A percentile compares a stretch with the other conserved stretches of the same genome.
These are phyloP conservation scores for Plasmodium blacklocki DNA, from an alignment of 169 alveolate species.

Conservation along the genomic window DNA sequence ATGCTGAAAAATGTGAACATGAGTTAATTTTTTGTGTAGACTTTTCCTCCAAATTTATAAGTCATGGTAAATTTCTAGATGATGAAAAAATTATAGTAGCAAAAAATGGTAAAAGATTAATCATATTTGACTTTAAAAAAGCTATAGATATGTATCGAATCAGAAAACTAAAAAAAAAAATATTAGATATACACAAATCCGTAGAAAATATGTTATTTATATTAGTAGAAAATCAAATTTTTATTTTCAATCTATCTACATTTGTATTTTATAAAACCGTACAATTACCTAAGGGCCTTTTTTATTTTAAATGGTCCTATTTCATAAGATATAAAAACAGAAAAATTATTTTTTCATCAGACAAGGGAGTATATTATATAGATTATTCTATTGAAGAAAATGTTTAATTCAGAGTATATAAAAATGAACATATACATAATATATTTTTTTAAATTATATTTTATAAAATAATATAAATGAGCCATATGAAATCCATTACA, in stretches of 20 bases:
- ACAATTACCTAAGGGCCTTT: slow-evolving; percentile 51
- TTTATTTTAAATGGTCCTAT: slow-evolving; percentile 76
- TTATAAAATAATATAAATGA: no score
- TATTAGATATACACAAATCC: slow-evolving; percentile 71
- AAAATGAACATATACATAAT: no score
- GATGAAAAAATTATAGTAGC: slow-evolving; percentile 78
- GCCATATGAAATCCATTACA: neutral
- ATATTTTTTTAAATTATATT: no score
- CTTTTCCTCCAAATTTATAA: slow-evolving; percentile 75
- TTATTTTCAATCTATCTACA: slow-evolving; percentile 70
- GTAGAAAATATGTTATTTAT: slow-evolving; percentile 72
- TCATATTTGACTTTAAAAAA: slow-evolving; percentile 76
- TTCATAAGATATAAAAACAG: slow-evolving; percentile 63
- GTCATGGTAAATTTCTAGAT: slow-evolving; percentile 78
- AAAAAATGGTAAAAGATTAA: slow-evolving; percentile 74
- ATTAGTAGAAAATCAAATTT: slow-evolving; percentile 72
- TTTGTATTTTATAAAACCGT: slow-evolving; percentile 62
- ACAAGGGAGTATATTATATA: slow-evolving; percentile 62
- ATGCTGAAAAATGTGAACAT: slow-evolving; percentile 50
- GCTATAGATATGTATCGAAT: slow-evolving; percentile 78
- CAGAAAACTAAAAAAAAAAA: slow-evolving; percentile 72
- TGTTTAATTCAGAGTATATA: slow-evolving; percentile 1
- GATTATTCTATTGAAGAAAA: slow-evolving; percentile 65
- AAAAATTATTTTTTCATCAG: slow-evolving; percentile 72
- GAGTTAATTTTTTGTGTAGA: slow-evolving; percentile 77